Base-by-base conservation (phyloP, 495 filamentous ascomycete genomes). In the Talaromyces ruber region DNA sequence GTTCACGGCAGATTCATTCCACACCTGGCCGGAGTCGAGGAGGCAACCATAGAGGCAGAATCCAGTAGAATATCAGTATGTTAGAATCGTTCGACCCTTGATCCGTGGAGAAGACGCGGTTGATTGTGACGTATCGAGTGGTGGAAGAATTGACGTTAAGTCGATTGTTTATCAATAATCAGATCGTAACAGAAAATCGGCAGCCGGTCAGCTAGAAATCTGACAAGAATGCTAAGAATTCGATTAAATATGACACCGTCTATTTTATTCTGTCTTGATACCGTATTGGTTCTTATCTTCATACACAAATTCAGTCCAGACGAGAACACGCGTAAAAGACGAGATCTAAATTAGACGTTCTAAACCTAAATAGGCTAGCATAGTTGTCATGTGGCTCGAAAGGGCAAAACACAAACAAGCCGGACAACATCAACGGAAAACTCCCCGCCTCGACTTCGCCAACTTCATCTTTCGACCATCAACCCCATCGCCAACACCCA, bases 351-450 rank as follows among this genome's bases (percentile, higher is more conserved):
- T 53, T 53, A 5, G 9, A 28, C 28, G 18, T 29, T 6, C 54
- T 57, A 32, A 32, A 18, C 54, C 54, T 16, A 21, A 21, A 0
- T 14, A 16, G 54, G 54, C 29, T 57, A 55, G 52, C 24, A 8
- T 5, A 54, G 51, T 26, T 16, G 22, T 29, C 51, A 9, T 37
- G 7, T 29, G 37, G 18, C 58, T 45, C 34, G 43, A 60, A 60
- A 58, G 54, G 68, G 70, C 66, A 72, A 72, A 72, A 69, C 64
- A 67, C 61, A 72, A 72, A 71, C 69, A 71, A 32, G 62, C 59
- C 64, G 58, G 64, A 64, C 66, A 70, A 68, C 68, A 68, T 34
- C 62, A 43, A 29, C 24, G 60, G 54, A 45, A 65, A 47, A 51
- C 64, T 64, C 65, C 63, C 64, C 64, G 56, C 64, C 39, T 57